These are phyloP conservation scores for Geotrichum aggregatum DNA, from an alignment of 1,139 yeast species.

Conservation along the genomic window DNA sequence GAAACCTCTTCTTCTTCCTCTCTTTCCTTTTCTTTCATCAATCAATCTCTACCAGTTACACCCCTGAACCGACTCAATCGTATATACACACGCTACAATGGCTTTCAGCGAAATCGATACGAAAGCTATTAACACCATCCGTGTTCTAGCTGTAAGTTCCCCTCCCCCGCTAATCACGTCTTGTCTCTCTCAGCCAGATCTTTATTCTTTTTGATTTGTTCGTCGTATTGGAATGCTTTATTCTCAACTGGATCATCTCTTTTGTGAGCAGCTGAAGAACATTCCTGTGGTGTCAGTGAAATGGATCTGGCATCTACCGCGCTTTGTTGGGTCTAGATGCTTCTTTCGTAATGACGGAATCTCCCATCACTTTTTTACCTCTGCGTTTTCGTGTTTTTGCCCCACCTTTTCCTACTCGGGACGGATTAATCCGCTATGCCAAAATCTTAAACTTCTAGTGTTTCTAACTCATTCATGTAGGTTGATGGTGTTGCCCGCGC, in stretches of 20 bases:
- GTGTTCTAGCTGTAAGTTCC: conserved; percentile 63
- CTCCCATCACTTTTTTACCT: not conserved
- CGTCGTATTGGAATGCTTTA: no score
- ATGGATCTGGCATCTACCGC: no score
- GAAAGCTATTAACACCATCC: conserved; percentile 81
- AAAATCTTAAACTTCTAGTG: not conserved
- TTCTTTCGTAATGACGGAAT: not conserved
- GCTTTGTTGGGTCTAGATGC: not conserved
- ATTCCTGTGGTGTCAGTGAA: not conserved
- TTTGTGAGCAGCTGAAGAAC: not conserved
- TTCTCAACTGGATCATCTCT: no score
- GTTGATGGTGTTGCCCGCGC: conserved; percentile 87
- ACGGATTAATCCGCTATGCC: not conserved
- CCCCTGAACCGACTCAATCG: not conserved
- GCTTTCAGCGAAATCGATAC: conserved; percentile 52
- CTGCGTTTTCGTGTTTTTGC: not conserved
- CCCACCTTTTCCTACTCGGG: not conserved
- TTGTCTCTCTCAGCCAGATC: not conserved
- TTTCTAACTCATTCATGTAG: conserved; percentile 22
- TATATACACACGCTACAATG: conserved; percentile 13
- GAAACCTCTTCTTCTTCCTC: not conserved
- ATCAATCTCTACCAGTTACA: not conserved
- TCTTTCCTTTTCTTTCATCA: not conserved
- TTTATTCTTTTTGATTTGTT: no score
- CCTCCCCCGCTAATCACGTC: not conserved